phyloP scores from a whole-genome alignment of 2,329 filamentous ascomycete species.

The Botrytis squamosa region DNA sequence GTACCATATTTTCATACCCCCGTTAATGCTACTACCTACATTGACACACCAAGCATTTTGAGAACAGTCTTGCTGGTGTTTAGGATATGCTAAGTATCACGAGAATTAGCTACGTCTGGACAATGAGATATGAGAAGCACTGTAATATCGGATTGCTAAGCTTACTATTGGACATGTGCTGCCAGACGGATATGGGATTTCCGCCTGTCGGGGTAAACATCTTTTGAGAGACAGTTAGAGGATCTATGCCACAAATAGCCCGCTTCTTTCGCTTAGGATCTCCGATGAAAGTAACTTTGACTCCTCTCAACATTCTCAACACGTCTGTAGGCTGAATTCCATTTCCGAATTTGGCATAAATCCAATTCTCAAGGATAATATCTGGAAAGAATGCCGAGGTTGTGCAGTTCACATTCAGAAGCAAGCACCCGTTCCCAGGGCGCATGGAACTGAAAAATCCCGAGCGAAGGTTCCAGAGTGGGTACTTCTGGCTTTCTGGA shows the following conservation, averaged over 20 bases:
- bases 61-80: neutral
- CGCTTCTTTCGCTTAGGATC: neutral
- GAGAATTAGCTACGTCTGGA: too few relatives aligned
- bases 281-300: neutral
- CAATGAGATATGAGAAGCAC: too few relatives aligned
- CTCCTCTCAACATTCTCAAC: neutral
- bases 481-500: too few relatives aligned
- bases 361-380: neutral
- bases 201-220: too few relatives aligned
- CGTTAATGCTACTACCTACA: neutral
- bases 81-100: too few relatives aligned
- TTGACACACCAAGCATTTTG: neutral
- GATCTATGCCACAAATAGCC: too few relatives aligned
- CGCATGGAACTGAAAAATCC: conserved; percentile 26
- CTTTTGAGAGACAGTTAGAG: too few relatives aligned
- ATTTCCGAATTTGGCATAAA: neutral
- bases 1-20: conserved; percentile 15
- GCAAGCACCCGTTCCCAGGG: conserved; percentile 19
- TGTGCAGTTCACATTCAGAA: conserved; percentile 24
- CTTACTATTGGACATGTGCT: neutral
- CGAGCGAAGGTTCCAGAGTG: neutral
- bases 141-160: neutral
- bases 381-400: conserved; percentile 24
- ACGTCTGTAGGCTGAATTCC: too few relatives aligned
- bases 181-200: too few relatives aligned